phyloP scores from a whole-genome alignment of 805 yeast genomes.

The Pichia manshurica region DNA sequence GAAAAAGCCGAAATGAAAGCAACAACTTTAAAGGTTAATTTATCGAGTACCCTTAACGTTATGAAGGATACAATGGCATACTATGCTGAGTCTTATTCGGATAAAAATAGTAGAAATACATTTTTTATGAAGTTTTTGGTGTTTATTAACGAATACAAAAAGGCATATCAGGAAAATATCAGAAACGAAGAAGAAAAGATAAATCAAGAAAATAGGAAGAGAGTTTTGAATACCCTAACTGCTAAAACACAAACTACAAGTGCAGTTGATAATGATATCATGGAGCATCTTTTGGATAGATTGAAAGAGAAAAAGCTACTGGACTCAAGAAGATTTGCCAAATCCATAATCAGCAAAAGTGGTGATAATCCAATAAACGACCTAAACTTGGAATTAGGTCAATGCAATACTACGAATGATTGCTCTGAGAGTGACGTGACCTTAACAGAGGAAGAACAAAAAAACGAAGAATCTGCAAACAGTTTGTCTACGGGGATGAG shows the following conservation, averaged over 20 bases:
- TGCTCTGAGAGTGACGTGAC: too few relatives aligned
- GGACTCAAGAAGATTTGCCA: neutral
- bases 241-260: slow-evolving; percentile 3
- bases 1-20: slow-evolving; percentile 39
- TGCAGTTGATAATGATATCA: slow-evolving; percentile 12
- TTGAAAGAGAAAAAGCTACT: slow-evolving; percentile 16
- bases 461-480: too few relatives aligned
- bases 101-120: slow-evolving; percentile 47
- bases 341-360: too few relatives aligned
- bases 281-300: slow-evolving; percentile 23
- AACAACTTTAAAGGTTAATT: slow-evolving; percentile 41
- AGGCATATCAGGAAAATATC: slow-evolving; percentile 59
- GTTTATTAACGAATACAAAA: slow-evolving; percentile 56
- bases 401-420: too few relatives aligned
- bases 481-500: too few relatives aligned
- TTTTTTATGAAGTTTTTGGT: slow-evolving; percentile 59
- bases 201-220: slow-evolving; percentile 59
- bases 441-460: too few relatives aligned
- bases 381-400: too few relatives aligned
- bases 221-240: slow-evolving; percentile 37
- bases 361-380: too few relatives aligned
- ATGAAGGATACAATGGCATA: slow-evolving; percentile 57
- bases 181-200: slow-evolving; percentile 63
- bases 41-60: slow-evolving; percentile 43
- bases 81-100: slow-evolving; percentile 63